Evolutionary conservation across 208 protist species (phyloP), one percentile per base, ranked within the genome.

Genomic region (Crithidia mellificae): DNA sequence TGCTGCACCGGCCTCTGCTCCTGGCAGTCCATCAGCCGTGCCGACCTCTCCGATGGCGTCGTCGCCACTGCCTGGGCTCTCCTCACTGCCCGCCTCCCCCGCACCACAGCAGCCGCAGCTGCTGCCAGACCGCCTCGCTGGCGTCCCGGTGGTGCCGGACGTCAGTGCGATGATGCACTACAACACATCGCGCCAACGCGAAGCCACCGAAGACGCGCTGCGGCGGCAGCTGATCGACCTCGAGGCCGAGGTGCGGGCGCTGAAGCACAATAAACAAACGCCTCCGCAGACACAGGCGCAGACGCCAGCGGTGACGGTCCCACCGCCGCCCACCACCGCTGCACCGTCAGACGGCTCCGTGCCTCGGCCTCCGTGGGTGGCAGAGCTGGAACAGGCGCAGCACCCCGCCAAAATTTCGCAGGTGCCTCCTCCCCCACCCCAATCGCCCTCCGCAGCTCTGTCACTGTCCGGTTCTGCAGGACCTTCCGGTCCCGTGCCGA

Each of bases 121-220:
- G 17, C 43, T 55, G 15, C 54, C 59, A 15, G 59, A 67, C 22
- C 29, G 41, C 22, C 24, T 95, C 19, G 50, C 74, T 20, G 52
- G 84, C 20, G 62, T 95, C 29, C 89, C 89, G 11, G 72, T 95
- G 29, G 79, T 95, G 49, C 89, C 89, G 11, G 89, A 95, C 71
- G 41, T 90, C n/a, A 82, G 63, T 19, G 84, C 83, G 6, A 67
- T 89, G 58, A 78, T 80, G 76, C 74, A 72, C 51, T 95, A 95
- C 85, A 92, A 95, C 68, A 50, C 75, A 24, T 77, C 86, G 6
- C 70, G 83, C 25, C 84, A 92, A 69, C 81, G 81, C 19, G 84
- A 92, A 66, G 63, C 68, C 32, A 61, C 71, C 15, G 83, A 91
- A 68, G 85, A 84, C 61, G 78, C 85, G 15, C 63, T 95, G 74